A percentile compares a stretch with the other conserved stretches of the same genome.
Conservation (phyloP, 2,329 filamentous ascomycete genomes). For the Cordyceps fumosorosea region DNA sequence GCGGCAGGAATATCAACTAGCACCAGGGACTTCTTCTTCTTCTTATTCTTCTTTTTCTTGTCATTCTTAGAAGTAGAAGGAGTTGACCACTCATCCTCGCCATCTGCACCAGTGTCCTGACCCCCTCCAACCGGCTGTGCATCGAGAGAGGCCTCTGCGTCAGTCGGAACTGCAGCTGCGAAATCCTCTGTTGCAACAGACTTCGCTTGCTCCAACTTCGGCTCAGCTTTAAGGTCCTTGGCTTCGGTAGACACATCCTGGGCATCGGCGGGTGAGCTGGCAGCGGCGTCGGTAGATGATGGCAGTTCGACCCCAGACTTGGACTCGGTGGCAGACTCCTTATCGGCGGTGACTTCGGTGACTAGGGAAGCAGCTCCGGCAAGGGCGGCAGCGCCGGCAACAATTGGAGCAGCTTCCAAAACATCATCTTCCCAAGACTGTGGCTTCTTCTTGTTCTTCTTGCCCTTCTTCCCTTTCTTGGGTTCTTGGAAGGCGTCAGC, state of each 20-base stretch:
- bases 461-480: conserved; percentile 18
- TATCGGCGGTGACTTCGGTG: neutral
- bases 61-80: conserved; percentile 19
- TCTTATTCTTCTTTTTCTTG: conserved; percentile 19
- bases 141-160: neutral
- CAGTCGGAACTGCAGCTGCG: neutral
- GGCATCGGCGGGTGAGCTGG: neutral
- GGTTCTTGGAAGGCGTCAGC: conserved; percentile 2
- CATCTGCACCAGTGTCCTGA: neutral
- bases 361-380: neutral
- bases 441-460: conserved; percentile 19
- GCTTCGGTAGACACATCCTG: conserved; percentile 9
- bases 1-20: conserved; percentile 12
- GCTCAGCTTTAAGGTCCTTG: neutral
- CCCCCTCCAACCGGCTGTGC: neutral
- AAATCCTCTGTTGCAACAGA: neutral
- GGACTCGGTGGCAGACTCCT: conserved; percentile 5
- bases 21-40: conserved; percentile 6
- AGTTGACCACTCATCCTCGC: conserved; percentile 12
- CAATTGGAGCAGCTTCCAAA: neutral
- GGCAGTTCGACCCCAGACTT: neutral
- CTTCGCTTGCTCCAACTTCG: neutral
- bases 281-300: neutral
- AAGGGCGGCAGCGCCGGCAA: neutral
- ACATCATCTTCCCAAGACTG: conserved; percentile 8